Conservation (phyloP, 495 filamentous ascomycete species). For the Podospora anserina region DNA sequence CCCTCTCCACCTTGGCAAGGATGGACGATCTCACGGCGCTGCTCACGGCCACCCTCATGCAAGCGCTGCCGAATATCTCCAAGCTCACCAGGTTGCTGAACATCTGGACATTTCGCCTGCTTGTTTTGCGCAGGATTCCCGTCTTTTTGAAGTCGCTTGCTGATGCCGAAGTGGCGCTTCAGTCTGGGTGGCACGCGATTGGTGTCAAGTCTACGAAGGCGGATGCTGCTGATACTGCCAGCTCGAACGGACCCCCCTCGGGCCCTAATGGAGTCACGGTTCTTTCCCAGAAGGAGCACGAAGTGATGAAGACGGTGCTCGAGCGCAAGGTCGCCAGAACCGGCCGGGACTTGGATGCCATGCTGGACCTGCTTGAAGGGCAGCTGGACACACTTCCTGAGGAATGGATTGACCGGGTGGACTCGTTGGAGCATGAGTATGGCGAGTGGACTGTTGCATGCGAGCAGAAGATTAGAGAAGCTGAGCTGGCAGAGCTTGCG, state of each 20-base stretch:
- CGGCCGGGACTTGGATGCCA: constrained; percentile 71
- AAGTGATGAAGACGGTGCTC: constrained; percentile 60
- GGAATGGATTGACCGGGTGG: constrained; percentile 80
- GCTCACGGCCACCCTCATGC: constrained; percentile 81
- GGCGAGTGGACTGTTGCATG: constrained; percentile 62
- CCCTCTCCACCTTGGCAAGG: constrained; percentile 48
- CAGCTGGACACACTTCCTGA: constrained; percentile 80
- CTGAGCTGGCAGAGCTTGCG: constrained; percentile 28
- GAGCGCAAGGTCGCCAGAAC: constrained; percentile 65
- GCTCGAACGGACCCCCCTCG: neutral
- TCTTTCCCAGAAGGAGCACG: constrained; percentile 47
- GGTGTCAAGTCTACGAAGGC: constrained; percentile 16
- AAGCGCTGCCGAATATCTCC: constrained; percentile 78
- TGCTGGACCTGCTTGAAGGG: constrained; percentile 83
- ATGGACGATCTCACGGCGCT: constrained; percentile 86
- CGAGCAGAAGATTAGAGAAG: constrained; percentile 39
- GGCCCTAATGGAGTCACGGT: constrained; percentile 4
- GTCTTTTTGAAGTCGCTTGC: constrained; percentile 63
- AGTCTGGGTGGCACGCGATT: constrained; percentile 61
- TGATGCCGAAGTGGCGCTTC: constrained; percentile 59
- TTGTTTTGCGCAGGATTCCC: constrained; percentile 69
- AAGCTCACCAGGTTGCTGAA: constrained; percentile 64
- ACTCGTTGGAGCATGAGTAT: constrained; percentile 76
- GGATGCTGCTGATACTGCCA: constrained; percentile 6
- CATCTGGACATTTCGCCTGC: constrained; percentile 72